phyloP scores from a whole-genome alignment of 2,329 filamentous ascomycete genomes.

The Bimuria novae-zelandiae region DNA sequence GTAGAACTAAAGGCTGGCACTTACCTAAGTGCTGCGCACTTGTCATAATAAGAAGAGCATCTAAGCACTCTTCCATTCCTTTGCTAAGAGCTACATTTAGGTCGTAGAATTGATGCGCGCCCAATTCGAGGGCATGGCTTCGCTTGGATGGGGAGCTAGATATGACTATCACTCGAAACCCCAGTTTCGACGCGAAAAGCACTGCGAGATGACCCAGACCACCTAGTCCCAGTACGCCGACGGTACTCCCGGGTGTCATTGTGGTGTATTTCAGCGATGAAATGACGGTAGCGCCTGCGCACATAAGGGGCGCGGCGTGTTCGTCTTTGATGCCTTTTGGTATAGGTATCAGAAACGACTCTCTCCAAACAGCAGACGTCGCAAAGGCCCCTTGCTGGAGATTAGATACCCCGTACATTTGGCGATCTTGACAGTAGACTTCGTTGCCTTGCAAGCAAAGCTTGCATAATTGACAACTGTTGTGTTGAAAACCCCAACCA shows the following conservation, averaged over 20 bases:
- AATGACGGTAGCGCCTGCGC: neutral
- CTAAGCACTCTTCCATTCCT: no score
- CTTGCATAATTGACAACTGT: neutral
- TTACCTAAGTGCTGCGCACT: no score
- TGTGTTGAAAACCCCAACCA: neutral
- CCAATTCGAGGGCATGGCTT: neutral
- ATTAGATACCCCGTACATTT: neutral
- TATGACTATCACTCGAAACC: neutral
- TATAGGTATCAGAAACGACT: neutral
- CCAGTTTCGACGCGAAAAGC: neutral
- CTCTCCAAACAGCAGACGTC: neutral
- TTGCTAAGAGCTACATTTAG: no score
- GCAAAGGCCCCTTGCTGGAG: neutral
- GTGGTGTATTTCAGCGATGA: neutral
- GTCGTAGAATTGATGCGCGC: neutral
- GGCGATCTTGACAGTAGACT: neutral
- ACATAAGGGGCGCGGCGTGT: constrained; percentile 2
- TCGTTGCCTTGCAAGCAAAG: neutral
- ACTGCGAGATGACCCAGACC: constrained; percentile 2
- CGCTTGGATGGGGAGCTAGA: neutral
- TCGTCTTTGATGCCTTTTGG: neutral
- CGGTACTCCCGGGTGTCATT: neutral
- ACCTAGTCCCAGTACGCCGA: neutral
- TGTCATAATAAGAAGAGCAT: no score
- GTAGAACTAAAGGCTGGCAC: no score